Conservation (phyloP, 768 basidiomycete species). For the Mrakia hoshinonis region DNA sequence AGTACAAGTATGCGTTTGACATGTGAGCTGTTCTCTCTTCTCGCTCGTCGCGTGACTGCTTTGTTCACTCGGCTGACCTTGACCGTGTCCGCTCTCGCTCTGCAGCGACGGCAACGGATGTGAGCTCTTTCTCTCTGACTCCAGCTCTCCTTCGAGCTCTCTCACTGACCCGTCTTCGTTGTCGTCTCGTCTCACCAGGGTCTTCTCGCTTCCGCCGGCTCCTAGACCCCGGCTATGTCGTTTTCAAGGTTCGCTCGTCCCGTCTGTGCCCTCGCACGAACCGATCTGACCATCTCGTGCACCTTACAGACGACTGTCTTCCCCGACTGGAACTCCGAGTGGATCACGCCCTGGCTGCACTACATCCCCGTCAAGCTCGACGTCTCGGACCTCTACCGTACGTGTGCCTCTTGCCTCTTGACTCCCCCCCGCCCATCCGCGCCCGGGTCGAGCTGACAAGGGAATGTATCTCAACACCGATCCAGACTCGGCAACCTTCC, state of each 20-base stretch:
- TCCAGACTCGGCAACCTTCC: background rate
- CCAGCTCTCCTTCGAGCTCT: too few species aligned
- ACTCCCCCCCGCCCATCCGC: background rate
- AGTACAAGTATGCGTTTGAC: background rate
- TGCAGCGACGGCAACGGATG: conserved; percentile 21
- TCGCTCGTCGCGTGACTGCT: too few species aligned
- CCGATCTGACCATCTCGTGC: background rate
- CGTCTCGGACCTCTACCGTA: conserved; percentile 12
- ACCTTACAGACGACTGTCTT: conserved; percentile 34
- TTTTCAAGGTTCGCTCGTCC: conserved; percentile 9
- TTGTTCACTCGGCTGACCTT: background rate
- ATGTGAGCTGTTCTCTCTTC: background rate
- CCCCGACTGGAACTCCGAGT: conserved; percentile 39
- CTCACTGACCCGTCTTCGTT: background rate
- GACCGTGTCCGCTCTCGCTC: background rate
- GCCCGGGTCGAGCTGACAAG: too few species aligned
- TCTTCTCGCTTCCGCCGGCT: conserved; percentile 20
- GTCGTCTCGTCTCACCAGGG: background rate
- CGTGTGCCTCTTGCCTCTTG: background rate
- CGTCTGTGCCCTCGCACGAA: background rate
- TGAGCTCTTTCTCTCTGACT: background rate
- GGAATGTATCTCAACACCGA: background rate
- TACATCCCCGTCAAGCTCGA: conserved; percentile 38
- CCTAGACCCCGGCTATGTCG: conserved; percentile 7
- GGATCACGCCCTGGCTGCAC: conserved; percentile 41